Evolutionary conservation across 495 filamentous ascomycete genomes (phyloP), one percentile per base, ranked within the genome.

Genomic region (Aspergillus olivimuriae): DNA sequence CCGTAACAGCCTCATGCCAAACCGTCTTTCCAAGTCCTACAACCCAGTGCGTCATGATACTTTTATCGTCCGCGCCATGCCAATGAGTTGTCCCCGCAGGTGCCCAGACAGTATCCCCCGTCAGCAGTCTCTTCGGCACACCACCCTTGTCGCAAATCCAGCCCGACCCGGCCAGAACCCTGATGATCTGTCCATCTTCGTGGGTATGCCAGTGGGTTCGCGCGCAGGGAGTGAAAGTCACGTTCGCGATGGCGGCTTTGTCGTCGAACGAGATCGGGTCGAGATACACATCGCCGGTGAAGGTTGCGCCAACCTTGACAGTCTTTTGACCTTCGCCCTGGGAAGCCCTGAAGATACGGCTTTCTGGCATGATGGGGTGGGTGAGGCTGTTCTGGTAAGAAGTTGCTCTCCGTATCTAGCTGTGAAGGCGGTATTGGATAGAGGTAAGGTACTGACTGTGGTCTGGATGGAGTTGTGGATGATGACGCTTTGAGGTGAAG

Each of bases 121-220:
- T 16, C 14, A 9, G 34, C 6, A 52, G 7, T 1, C 34, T 11
- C 26, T 35, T 32, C 5, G 39, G 43, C 15, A 2, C 23, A 2
- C 23, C 39, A 9, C 44, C 48, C 22, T 47, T 15, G 28, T 47
- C 43, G 14, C 43, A 47, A n/a, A 52, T 18, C 43, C 43, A 52
- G 12, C 48, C 48, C 3, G 38, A 43, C 7, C 48, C 48, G 4
- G 43, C 39, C 17, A 39, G 18, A 4, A 52, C 44, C 8, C 28
- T 19, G 9, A 52, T 15, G 10, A 47, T 12, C 31, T 52, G 48
- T 0, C 48, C 48, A 11, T 37, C 23, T 28, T 47, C 39, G 34
- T 52, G 48, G 9, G 17, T 32, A 24, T 52, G 48, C 48, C 48
- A 52, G 19, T 43, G 21, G 8, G 48, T 47, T 35, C 43, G 38